These are phyloP conservation scores for Monosporascus cannonballus DNA, from an alignment of 2,329 filamentous ascomycete species.

Conservation along the genomic window DNA sequence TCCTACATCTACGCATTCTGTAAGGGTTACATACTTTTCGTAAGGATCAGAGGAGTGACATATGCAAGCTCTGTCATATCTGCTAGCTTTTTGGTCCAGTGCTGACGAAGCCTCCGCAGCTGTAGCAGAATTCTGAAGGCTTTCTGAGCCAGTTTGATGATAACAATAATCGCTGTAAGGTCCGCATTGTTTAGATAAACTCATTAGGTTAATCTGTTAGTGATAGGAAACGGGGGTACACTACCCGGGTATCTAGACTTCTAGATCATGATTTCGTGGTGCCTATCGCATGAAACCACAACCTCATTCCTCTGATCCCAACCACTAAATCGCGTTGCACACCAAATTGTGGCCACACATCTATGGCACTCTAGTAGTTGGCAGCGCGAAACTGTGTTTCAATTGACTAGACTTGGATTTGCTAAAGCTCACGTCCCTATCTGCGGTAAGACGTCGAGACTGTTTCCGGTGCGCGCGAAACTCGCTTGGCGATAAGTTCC, in stretches of 20 bases:
- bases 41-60: background rate
- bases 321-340: background rate
- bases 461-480: slow-evolving; percentile 17
- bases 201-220: too few relatives aligned
- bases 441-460: slow-evolving; percentile 13
- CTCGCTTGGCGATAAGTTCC: slow-evolving; percentile 25
- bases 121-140: background rate
- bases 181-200: too few relatives aligned
- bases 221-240: too few relatives aligned
- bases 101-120: background rate
- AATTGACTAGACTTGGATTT: background rate
- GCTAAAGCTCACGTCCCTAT: background rate
- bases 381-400: background rate
- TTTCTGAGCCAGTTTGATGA: too few relatives aligned
- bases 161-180: too few relatives aligned
- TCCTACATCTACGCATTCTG: too few relatives aligned
- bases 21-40: too few relatives aligned
- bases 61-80: background rate
- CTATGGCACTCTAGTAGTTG: background rate
- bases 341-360: background rate
- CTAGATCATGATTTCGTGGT: too few relatives aligned
- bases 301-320: background rate
- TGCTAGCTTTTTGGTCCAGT: background rate
- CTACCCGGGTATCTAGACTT: too few relatives aligned
- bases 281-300: too few relatives aligned